Conservation (phyloP, 2,329 filamentous ascomycete species). For the Teratosphaeria epicoccoides region DNA sequence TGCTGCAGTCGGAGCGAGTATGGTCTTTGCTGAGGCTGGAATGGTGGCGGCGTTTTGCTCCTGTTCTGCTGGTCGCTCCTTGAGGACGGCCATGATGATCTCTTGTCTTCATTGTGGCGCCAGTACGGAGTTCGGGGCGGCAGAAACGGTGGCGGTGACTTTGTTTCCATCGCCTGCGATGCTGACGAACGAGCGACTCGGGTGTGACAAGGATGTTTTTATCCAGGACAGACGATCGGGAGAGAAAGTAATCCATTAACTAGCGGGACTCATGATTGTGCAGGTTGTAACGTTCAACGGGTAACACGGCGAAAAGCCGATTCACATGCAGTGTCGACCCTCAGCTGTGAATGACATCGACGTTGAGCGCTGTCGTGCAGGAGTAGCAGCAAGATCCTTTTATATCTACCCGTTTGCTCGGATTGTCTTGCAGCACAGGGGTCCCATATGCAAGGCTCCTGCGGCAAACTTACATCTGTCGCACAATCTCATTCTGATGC, state of each 20-base stretch:
- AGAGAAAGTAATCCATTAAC: neutral
- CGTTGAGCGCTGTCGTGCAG: neutral
- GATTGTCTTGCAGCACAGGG: neutral
- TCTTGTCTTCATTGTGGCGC: neutral
- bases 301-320: neutral
- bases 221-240: neutral
- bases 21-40: conserved; percentile 9
- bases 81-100: neutral
- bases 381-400: neutral
- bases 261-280: neutral
- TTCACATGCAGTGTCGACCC: neutral
- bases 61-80: neutral
- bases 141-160: conserved; percentile 4
- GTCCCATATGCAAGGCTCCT: conserved; percentile 5
- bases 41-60: conserved; percentile 6
- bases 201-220: neutral
- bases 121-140: conserved; percentile 12
- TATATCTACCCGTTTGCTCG: conserved; percentile 2
- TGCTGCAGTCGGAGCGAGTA: neutral
- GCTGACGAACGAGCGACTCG: neutral
- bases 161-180: neutral
- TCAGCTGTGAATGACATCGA: neutral
- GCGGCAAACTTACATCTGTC: conserved; percentile 5
- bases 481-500: conserved; percentile 3
- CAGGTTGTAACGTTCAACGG: neutral